Evolutionary conservation across 2,329 filamentous ascomycete genomes (phyloP).

Genomic region (Ophiostoma piceae): DNA sequence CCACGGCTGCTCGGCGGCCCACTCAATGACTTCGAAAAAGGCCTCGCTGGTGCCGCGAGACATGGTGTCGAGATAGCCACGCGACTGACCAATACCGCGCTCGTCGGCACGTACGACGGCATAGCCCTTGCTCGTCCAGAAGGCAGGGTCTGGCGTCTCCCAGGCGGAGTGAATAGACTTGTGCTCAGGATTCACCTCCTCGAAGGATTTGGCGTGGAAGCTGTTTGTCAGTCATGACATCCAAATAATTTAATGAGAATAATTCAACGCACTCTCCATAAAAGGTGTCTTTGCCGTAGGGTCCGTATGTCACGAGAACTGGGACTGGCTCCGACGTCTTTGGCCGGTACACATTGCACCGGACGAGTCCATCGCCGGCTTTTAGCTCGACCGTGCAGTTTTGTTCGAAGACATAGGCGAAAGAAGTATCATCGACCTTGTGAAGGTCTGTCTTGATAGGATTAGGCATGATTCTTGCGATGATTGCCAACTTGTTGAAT

Average conservation of each 20-base stretch:
- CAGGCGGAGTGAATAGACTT: constrained; percentile 51
- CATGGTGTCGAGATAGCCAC: constrained; percentile 46
- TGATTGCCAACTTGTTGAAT: neutral
- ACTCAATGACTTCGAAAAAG: constrained; percentile 48
- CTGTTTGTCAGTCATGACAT: constrained; percentile 24
- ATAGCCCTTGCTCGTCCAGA: constrained; percentile 52
- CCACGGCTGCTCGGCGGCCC: constrained; percentile 45
- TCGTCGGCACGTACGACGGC: constrained; percentile 51
- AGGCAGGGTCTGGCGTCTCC: constrained; percentile 55
- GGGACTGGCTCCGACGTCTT: constrained; percentile 40
- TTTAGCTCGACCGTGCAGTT: constrained; percentile 36
- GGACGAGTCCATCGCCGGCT: constrained; percentile 32
- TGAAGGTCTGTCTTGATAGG: neutral
- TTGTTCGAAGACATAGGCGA: constrained; percentile 40
- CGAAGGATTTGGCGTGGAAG: constrained; percentile 40
- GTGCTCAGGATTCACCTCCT: constrained; percentile 50
- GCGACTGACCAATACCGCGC: constrained; percentile 44
- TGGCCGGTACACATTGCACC: constrained; percentile 39
- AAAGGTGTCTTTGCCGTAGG: constrained; percentile 67
- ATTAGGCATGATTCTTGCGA: constrained; percentile 29
- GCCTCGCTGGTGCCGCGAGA: constrained; percentile 44
- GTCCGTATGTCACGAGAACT: constrained; percentile 65
- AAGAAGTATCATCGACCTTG: constrained; percentile 27
- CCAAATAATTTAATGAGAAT: neutral
- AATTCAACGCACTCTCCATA: constrained; percentile 40